Conservation (phyloP, 2,329 filamentous ascomycete species). For the Moelleriella libera region DNA sequence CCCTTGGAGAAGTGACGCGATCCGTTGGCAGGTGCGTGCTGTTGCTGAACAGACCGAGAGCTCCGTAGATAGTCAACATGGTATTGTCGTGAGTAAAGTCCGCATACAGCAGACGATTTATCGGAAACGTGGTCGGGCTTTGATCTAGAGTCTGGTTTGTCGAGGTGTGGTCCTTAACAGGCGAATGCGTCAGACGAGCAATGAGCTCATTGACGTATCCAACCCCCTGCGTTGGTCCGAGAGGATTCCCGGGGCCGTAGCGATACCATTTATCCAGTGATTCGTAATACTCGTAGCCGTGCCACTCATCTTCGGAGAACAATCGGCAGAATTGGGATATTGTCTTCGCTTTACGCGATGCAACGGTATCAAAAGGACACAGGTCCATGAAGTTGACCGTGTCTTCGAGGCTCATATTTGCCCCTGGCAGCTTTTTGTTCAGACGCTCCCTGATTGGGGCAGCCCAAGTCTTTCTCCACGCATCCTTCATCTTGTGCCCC, state of each 20-base stretch:
- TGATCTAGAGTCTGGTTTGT: constrained; percentile 68
- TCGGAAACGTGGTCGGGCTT: constrained; percentile 55
- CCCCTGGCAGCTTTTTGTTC: constrained; percentile 53
- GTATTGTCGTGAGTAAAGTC: constrained; percentile 91
- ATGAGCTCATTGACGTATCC: constrained; percentile 83
- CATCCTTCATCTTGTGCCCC: constrained; percentile 33
- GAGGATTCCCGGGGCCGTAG: constrained; percentile 59
- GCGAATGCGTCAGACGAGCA: constrained; percentile 55
- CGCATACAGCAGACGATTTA: constrained; percentile 57
- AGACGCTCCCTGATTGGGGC: constrained; percentile 54
- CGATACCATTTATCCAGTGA: constrained; percentile 76
- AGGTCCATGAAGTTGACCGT: constrained; percentile 72
- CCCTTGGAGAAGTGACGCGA: constrained; percentile 30
- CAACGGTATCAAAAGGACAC: constrained; percentile 75
- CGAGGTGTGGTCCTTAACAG: constrained; percentile 59
- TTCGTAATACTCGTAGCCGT: constrained; percentile 66
- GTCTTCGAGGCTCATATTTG: constrained; percentile 47
- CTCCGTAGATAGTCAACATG: constrained; percentile 63
- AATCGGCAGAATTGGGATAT: constrained; percentile 62
- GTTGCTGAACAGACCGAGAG: constrained; percentile 63
- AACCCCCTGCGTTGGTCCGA: constrained; percentile 75
- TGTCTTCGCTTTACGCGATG: constrained; percentile 25
- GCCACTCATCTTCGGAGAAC: constrained; percentile 63
- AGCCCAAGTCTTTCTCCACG: constrained; percentile 51
- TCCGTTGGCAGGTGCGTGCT: constrained; percentile 39